A percentile compares a stretch with the other conserved stretches of the same genome.
These are phyloP conservation scores for Paraphaeosphaeria minitans DNA, from an alignment of 2,329 filamentous ascomycete genomes.

Conservation along the genomic window DNA sequence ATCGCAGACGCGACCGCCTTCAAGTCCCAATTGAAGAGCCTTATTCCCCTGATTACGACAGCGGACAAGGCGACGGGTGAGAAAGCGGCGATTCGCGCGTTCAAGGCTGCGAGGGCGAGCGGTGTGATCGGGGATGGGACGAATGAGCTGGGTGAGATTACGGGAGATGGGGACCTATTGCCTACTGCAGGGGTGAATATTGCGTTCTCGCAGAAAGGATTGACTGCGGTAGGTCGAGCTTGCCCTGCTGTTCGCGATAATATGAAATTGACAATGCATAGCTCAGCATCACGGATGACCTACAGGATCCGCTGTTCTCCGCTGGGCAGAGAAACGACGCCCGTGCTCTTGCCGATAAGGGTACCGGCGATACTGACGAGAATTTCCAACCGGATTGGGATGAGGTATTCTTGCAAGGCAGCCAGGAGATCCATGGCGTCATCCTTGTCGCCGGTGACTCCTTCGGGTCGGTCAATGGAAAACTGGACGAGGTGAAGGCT, in stretches of 20 bases:
- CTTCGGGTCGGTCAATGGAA: neutral
- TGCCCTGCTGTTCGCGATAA: neutral
- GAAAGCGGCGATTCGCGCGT: neutral
- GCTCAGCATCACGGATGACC: neutral
- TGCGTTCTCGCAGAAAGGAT: constrained; percentile 17
- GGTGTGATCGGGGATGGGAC: neutral
- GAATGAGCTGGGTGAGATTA: constrained; percentile 7
- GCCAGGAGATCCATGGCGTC: constrained; percentile 13
- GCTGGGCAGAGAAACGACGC: constrained; percentile 7
- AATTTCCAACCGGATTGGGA: constrained; percentile 11
- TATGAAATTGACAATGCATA: neutral
- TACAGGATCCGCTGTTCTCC: constrained; percentile 8
- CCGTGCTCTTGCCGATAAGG: constrained; percentile 4
- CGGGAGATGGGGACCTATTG: neutral
- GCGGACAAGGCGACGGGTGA: constrained; percentile 11
- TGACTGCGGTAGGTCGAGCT: constrained; percentile 4
- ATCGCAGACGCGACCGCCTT: constrained; percentile 6
- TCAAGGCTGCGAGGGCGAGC: neutral
- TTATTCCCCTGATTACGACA: constrained; percentile 15
- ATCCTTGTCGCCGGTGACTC: constrained; percentile 11
- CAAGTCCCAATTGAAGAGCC: constrained; percentile 6
- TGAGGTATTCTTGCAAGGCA: constrained; percentile 7
- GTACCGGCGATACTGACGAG: neutral
- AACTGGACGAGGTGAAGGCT: constrained; percentile 8
- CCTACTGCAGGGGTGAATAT: constrained; percentile 16